Percentiles rank a stretch among this genome's conserved stretches.
These are phyloP conservation scores for Fraxinus paxiana DNA, from an alignment of 305 asterid genomes.

Conservation along the genomic window DNA sequence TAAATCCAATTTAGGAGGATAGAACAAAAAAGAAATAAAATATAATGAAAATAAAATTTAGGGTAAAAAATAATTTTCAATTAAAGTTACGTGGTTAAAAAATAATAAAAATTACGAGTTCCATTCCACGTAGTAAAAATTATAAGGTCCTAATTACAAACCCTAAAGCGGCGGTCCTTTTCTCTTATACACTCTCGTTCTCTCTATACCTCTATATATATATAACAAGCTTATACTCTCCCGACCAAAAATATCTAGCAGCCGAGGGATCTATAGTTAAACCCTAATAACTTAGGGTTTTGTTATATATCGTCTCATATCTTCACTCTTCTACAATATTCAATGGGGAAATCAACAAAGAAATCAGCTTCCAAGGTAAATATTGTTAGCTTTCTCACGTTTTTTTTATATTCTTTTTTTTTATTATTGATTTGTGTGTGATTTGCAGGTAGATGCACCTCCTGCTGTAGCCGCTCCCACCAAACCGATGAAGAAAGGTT, in stretches of 20 bases:
- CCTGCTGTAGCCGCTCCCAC: not conserved
- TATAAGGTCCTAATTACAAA: not conserved
- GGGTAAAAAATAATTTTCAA: not conserved
- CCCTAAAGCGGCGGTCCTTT: not conserved
- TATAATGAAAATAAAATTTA: not conserved
- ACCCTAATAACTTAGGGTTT: not conserved
- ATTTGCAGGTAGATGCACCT: not conserved
- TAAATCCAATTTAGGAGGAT: not conserved
- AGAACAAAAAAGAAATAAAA: not conserved
- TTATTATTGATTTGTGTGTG: not conserved
- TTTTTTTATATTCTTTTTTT: not conserved
- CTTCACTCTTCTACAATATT: not conserved
- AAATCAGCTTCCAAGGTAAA: not conserved
- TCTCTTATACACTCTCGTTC: not conserved
- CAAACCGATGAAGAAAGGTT: slow-evolving; percentile 5
- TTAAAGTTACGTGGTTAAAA: not conserved
- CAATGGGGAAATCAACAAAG: not conserved
- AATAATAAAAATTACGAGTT: not conserved
- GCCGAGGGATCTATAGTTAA: not conserved
- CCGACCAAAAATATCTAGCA: not conserved
- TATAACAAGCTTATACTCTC: not conserved
- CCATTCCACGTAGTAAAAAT: not conserved
- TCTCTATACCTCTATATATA: not conserved
- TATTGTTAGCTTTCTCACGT: not conserved
- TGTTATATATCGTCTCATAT: not conserved